These are phyloP conservation scores for Diaporthe velutina DNA, from an alignment of 2,329 filamentous ascomycete species.

Conservation along the genomic window DNA sequence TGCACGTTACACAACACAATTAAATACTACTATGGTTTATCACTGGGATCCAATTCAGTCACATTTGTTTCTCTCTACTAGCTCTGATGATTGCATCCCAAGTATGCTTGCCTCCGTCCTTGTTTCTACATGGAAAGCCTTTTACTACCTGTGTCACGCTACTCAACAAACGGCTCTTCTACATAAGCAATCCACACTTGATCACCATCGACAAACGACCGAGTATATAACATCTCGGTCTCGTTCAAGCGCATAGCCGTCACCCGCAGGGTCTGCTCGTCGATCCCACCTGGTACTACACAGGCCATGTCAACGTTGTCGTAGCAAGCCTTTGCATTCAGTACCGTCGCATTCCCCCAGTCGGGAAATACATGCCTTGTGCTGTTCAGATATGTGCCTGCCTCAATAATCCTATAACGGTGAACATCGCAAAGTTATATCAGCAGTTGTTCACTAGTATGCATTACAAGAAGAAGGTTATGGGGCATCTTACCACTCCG, in stretches of 20 bases:
- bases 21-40: neutral
- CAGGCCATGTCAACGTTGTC: neutral
- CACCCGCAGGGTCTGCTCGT: neutral
- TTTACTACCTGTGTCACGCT: neutral
- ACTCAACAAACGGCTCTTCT: neutral
- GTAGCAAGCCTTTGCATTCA: constrained; percentile 20
- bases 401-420: neutral
- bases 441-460: neutral
- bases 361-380: constrained; percentile 25
- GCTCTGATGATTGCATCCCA: neutral
- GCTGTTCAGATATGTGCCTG: constrained; percentile 25
- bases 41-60: too few species aligned
- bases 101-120: neutral
- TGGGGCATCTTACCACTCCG: neutral
- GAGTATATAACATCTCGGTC: constrained; percentile 10
- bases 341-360: constrained; percentile 26
- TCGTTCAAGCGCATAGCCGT: constrained; percentile 28
- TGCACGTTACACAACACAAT: neutral
- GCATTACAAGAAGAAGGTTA: neutral
- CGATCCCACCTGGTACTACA: neutral
- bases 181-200: constrained; percentile 23
- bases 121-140: too few species aligned
- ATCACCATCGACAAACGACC: neutral
- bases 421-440: neutral
- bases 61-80: neutral